Base-by-base conservation (phyloP, 2,329 filamentous ascomycete species). In the Trichocomaceae sp. region DNA sequence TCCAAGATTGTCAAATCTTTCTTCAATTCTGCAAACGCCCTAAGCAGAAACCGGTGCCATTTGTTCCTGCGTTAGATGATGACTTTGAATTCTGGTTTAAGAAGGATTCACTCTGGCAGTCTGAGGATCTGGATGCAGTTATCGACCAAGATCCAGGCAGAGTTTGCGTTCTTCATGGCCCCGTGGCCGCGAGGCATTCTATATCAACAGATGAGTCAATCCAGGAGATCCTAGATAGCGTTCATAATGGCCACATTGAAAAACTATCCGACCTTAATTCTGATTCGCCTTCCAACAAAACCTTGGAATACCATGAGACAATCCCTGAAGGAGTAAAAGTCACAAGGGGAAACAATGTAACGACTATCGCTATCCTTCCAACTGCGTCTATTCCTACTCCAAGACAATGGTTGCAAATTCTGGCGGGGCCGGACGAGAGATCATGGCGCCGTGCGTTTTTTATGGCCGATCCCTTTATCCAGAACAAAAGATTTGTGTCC, bases 21-120 rank as follows among this genome's bases (percentile, higher is more conserved):
- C 74, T 99, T 54, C 80, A 95, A 23, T 84, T 97, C 45, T 97
- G 91, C 79, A 85, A 92, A 75, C 86, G 90, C 33, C 88, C 87
- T 48, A 87, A 86, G 39, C 93, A 97, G n/a, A 78, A 99, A 80
- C 93, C 93, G 1, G 88, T 93, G 26, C 93, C 92, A 0, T 99
- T 99, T 69, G 91, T 99, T 31, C 93, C 93, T 3, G 80, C 87
- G 12, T 80, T 99, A 20, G 93, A 99, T 65, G 90, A 95, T 59
- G 95, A 91, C 69, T 99, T 99, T 62, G 93, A 97, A 69, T 96
- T 95, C 75, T 99, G 90, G 78, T 99, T 99, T 86, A 99, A 99
- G 84, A 99, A 99, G 79, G 93, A 99, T 72, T 97, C 93, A 1
- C 82, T 99, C 7, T 99, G 93, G 93, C 93, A 99, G 75, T 97